Conservation (phyloP, 75 land plant genomes). For the Cupressus sempervirens region DNA sequence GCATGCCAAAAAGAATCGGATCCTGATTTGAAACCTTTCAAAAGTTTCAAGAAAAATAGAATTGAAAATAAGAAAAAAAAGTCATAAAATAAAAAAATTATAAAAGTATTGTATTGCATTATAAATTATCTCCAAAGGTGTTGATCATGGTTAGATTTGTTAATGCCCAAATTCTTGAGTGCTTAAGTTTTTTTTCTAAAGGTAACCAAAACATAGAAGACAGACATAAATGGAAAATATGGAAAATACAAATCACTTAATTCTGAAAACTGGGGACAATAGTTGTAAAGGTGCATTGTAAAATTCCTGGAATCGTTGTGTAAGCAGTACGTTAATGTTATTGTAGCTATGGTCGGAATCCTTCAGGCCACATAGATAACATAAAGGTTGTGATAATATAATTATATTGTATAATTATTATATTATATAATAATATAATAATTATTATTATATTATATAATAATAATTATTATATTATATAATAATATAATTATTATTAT, state of each 20-base stretch:
- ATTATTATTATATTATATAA: too few relatives aligned
- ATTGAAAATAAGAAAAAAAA: not conserved
- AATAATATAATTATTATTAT: too few relatives aligned
- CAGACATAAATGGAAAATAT: too few relatives aligned
- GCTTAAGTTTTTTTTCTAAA: not conserved
- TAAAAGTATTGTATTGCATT: not conserved
- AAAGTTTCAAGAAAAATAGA: conserved; percentile 1
- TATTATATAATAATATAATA: too few relatives aligned
- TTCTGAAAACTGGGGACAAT: not conserved
- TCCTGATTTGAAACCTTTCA: not conserved
- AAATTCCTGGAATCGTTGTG: not conserved
- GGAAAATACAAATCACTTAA: not conserved
- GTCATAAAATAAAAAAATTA: not conserved
- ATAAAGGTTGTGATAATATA: too few relatives aligned
- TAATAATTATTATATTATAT: too few relatives aligned
- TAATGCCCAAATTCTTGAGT: not conserved
- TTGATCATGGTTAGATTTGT: not conserved
- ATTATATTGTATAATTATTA: too few relatives aligned
- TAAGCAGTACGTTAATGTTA: not conserved
- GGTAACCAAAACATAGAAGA: not conserved
- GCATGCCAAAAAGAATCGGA: not conserved
- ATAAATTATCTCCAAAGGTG: not conserved
- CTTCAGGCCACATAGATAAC: too few relatives aligned
- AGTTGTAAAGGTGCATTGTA: not conserved
- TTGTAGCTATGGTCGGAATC: too few relatives aligned